A percentile compares a stretch with the other conserved stretches of the same genome.
phyloP scores from a whole-genome alignment of 1,284 basidiomycete genomes.

The Malassezia obtusa region DNA sequence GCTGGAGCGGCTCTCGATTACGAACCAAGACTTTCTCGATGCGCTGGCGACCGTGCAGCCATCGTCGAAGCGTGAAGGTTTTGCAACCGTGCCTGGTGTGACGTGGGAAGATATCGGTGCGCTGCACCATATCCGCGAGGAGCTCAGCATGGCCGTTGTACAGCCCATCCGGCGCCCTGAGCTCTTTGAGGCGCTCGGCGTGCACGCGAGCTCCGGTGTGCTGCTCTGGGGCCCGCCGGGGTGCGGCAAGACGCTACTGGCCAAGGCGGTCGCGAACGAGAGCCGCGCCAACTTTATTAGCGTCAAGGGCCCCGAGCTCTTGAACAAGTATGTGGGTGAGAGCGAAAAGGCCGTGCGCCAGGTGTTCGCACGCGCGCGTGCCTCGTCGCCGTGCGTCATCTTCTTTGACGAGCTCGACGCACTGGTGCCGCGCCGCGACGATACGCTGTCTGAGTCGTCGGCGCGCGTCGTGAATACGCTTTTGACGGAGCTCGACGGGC shows the following conservation, averaged over 20 bases:
- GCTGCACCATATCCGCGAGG: conserved; percentile 70
- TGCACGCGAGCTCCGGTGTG: conserved; percentile 64
- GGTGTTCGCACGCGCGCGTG: conserved; percentile 77
- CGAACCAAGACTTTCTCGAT: conserved; percentile 57
- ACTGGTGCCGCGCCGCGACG: conserved; percentile 83
- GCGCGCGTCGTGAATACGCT: conserved; percentile 96
- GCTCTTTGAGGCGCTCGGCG: conserved; percentile 76
- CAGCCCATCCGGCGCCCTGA: conserved; percentile 86
- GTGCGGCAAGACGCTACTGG: conserved; percentile 88
- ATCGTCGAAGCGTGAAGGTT: conserved; percentile 92
- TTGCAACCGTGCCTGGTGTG: conserved; percentile 89
- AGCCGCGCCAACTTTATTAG: conserved; percentile 89
- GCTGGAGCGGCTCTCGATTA: conserved; percentile 70
- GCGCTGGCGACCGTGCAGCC: conserved; percentile 83
- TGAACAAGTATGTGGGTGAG: conserved; percentile 97
- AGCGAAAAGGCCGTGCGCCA: conserved; percentile 89
- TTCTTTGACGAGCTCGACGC: conserved; percentile 97
- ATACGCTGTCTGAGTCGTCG: conserved; percentile 80
- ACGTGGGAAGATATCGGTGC: conserved; percentile 95
- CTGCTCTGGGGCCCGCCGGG: conserved; percentile 97
- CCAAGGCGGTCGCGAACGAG: conserved; percentile 94
- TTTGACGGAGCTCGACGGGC: conserved; percentile 87
- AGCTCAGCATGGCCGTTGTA: conserved; percentile 92
- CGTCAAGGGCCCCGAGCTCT: conserved; percentile 87
- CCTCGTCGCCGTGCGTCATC: conserved; percentile 77